Evolutionary conservation across 2,329 filamentous ascomycete genomes (phyloP), one percentile per base, ranked within the genome.

Genomic region (Colletotrichum lentis): DNA sequence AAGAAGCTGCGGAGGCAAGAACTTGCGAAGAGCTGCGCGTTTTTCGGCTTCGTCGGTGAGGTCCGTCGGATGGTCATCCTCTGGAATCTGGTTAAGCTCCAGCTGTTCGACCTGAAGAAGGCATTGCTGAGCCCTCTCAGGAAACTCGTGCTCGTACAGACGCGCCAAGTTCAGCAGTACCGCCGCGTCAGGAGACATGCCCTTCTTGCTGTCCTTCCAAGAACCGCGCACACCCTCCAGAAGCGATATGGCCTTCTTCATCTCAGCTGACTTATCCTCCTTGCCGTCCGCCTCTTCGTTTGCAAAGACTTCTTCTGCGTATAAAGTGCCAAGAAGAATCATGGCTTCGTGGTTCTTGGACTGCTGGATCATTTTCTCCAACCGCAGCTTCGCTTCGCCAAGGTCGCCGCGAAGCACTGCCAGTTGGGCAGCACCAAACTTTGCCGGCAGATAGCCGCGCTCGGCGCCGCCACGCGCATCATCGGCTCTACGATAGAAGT

Each of bases 151-250:
- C 80, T 99, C 96, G 76, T 98, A 98, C 0, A 99, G 86, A 27
- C 95, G 89, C 24, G 96, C 93, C 44, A 99, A 87, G 72, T 97
- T 98, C 31, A 99, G 86, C 27, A 99, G 83, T 6, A 99, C 94
- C 0, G 94, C 91, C 22, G 94, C 86, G 76, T 99, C 96, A 0
- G 93, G 90, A 0, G 88, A 83, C 3, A 94, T 80, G 69, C 92
- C 93, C 79, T 91, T 95, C 81, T 96, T 97, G 3, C 93, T 86
- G 72, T 98, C 94, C 79, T 95, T 97, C 96, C 96, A 99, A 22
- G 92, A 89, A 54, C 87, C 86, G 55, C 94, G 90, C 2, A 97
- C 96, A 64, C 86, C 85, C 80, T 99, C 96, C 2, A 99, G 85
- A 39, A 96, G 88, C 18, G 86, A 85, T 60, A 96, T 91, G 0